Evolutionary conservation across 257 asterid species (phyloP), one percentile per base, ranked within the genome.

Genomic region (Solanum appendiculatum): DNA sequence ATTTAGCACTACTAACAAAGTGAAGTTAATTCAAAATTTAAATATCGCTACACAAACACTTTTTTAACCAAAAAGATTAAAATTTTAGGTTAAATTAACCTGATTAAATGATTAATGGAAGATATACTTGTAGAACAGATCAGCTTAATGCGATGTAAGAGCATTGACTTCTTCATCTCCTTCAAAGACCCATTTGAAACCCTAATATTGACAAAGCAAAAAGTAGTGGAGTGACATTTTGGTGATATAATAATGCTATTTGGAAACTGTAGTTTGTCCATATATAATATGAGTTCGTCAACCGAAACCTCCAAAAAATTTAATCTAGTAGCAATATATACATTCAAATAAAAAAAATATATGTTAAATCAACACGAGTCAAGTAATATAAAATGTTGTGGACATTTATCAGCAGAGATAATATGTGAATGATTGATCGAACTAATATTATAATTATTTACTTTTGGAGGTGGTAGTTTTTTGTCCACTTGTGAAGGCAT

Each of bases 11-110:
- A 40, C 27, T 68, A 39, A 25, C 82, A 85, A 64, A 48, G 27
- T 40, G 54, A 77, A 77, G 23, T 42, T 12, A 78, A 44, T 14
- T 44, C n/a, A 18, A 56, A 20, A 25, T 44, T 33, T 63, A 58
- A 42, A 18, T 6, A 29, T 88, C 40, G 36, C 54, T 63, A 42
- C 40, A 27, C 39, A 46, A 80, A 80, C 64, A 3, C 40, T 16
- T 27, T 1, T 5, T 16, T 27, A 44, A 80, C 39, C 25, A 25
- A 80, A 21, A 48, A 63, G 20, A 48, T 33, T 9, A 9, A 48
- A 44, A 44, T 27, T 33, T 68, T 33, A 51, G 34, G 82, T 33
- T 88, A 34, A 74, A 88, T 87, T 85, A n/a, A 96, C 98, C 96
- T 92, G 93, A 87, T 86, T 83, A 93, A 91, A 51, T 66, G 86